Base-by-base conservation (phyloP, 192 early-diverging fungal species). In the Diversispora eburnea region DNA sequence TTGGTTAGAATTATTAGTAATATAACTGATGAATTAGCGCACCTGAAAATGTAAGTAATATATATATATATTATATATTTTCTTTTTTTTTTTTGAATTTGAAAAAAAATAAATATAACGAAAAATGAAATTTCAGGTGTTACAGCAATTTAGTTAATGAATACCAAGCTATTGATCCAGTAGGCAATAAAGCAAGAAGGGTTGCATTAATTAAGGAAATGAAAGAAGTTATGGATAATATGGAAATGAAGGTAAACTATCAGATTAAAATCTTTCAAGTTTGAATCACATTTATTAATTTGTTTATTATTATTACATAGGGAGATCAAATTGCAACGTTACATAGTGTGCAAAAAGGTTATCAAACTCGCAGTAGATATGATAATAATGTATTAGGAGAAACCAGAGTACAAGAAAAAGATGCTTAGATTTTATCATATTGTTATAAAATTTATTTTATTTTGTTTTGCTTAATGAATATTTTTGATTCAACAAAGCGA, bases 281-380 rank as follows among this genome's bases (percentile, higher is more conserved):
- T 45, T 19, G 5, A 33, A 65, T 65, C 1, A 46, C 46, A 1
- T 4, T 46, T 2, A 62, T 13, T 13, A 46, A 46, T 19, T n/a
- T n/a, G 13, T 20, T 0, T 66, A 13, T 47, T 12, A 46, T 20
- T 46, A 2, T 46, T 41, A 65, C 12, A 41, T 19, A 66, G 64
- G 43, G 64, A 46, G 64, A 66, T 19, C 64, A 66, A 66, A 66
- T 66, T 66, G 64, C 45, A 17, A 66, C 45, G 6, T 43, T 66
- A 43, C 10, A 42, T 6, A 13, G 46, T 66, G n/a, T 66, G 8
- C 64, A 66, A 47, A 33, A 33, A 33, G 25, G 25, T 33, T 33
- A 33, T 33, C 25, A 33, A 33, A 33, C 25, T 33, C 2, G 25
- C 25, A 33, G 25, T 33, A 33, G 2, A 33, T 2, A 33, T 33